These are phyloP conservation scores for Lanmaoa pseudosensibilis DNA, from an alignment of 768 basidiomycete genomes.

Conservation along the genomic window DNA sequence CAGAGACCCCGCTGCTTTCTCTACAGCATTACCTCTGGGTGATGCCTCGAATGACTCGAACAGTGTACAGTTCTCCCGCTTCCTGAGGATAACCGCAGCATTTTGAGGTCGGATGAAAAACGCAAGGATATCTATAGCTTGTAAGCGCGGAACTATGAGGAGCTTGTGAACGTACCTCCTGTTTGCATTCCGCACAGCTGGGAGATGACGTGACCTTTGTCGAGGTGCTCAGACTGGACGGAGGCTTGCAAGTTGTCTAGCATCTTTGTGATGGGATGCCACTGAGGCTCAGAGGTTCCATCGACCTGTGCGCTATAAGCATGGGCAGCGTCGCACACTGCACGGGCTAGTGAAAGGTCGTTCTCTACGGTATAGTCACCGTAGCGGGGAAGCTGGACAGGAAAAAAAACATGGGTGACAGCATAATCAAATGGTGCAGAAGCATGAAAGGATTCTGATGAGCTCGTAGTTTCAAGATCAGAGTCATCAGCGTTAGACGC, in stretches of 20 bases:
- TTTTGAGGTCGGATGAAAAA: slow-evolving; percentile 45
- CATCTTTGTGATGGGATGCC: slow-evolving; percentile 4
- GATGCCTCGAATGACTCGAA: slow-evolving; percentile 18
- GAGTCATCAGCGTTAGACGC: too few species aligned
- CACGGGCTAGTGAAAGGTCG: not conserved
- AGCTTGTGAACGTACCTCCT: not conserved
- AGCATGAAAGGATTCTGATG: not conserved
- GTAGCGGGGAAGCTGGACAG: not conserved
- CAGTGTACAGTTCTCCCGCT: slow-evolving; percentile 18
- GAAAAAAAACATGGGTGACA: slow-evolving; percentile 14
- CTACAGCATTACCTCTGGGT: slow-evolving; percentile 28
- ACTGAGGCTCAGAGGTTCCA: not conserved
- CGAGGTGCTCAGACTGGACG: not conserved
- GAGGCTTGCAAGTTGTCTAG: slow-evolving; percentile 2
- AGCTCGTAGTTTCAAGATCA: not conserved
- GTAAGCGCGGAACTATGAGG: not conserved
- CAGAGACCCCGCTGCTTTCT: slow-evolving; percentile 31
- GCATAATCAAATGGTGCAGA: not conserved
- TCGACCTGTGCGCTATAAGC: not conserved
- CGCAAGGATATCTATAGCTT: slow-evolving; percentile 32
- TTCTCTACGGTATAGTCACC: slow-evolving; percentile 1
- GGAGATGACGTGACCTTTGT: not conserved
- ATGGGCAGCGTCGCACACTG: slow-evolving; percentile 2
- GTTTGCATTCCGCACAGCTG: slow-evolving; percentile 1
- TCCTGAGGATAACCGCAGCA: slow-evolving; percentile 41